A percentile compares a stretch with the other conserved stretches of the same genome.
Evolutionary conservation across 2,329 filamentous ascomycete genomes (phyloP).

Genomic region (Plectosphaerella plurivora): DNA sequence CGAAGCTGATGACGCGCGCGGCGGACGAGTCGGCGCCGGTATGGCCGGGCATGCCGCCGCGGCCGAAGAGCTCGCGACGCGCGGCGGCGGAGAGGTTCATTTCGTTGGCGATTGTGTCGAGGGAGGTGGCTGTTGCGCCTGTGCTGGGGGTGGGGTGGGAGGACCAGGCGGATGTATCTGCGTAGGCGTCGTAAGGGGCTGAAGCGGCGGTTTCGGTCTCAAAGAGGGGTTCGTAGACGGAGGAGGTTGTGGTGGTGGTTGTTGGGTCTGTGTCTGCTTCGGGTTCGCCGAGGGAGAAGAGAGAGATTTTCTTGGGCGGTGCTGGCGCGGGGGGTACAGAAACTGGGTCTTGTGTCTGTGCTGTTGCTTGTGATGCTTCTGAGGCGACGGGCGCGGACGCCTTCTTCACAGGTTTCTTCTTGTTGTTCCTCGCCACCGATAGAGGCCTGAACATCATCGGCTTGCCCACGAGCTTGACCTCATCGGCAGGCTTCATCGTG

Average conservation of each 20-base stretch:
- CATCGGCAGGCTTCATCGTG: constrained; percentile 54
- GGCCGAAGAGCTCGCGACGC: constrained; percentile 81
- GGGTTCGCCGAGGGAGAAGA: constrained; percentile 61
- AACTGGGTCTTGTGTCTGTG: constrained; percentile 11
- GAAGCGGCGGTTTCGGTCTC: constrained; percentile 19
- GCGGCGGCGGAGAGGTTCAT: constrained; percentile 75
- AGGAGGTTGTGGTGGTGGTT: constrained; percentile 14
- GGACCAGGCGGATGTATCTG: constrained; percentile 18
- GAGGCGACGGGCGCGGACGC: constrained; percentile 9
- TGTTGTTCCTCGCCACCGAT: constrained; percentile 72
- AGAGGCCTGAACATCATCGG: constrained; percentile 85
- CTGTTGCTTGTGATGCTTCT: background rate
- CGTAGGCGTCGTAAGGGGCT: constrained; percentile 18
- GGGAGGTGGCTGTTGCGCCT: constrained; percentile 28
- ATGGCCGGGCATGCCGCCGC: constrained; percentile 39
- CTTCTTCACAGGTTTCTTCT: constrained; percentile 49
- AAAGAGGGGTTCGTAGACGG: constrained; percentile 49
- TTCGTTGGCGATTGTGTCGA: constrained; percentile 68
- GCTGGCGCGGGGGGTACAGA: constrained; percentile 14
- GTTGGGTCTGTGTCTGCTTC: constrained; percentile 17
- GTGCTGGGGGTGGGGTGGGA: constrained; percentile 29
- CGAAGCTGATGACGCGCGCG: constrained; percentile 76
- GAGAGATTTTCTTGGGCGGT: constrained; percentile 52
- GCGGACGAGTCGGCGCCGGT: constrained; percentile 35
- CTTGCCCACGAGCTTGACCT: constrained; percentile 69